These are phyloP conservation scores for Hymenoscyphus albidus DNA, from an alignment of 2,329 filamentous ascomycete genomes.

Conservation along the genomic window DNA sequence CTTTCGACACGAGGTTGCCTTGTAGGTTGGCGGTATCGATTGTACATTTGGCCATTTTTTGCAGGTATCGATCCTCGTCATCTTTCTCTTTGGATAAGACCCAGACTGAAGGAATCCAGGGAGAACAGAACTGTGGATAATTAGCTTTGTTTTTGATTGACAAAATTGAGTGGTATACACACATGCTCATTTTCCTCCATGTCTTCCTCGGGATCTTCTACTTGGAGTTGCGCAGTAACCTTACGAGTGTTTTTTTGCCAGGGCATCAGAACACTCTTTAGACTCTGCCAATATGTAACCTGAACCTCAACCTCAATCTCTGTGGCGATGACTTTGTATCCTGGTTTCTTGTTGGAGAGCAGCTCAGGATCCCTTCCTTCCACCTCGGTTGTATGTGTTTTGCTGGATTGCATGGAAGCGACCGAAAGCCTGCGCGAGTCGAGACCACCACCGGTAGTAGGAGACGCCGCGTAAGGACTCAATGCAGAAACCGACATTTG, in stretches of 20 bases:
- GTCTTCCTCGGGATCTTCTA: neutral
- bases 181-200: neutral
- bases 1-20: conserved; percentile 14
- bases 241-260: conserved; percentile 5
- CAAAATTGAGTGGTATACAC: neutral
- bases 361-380: neutral
- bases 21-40: conserved; percentile 13
- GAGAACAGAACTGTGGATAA: conserved; percentile 1
- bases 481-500: neutral
- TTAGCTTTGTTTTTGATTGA: neutral
- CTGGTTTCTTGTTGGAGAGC: neutral
- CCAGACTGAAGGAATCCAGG: conserved; percentile 7
- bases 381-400: neutral
- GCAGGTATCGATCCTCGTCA: conserved; percentile 37
- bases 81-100: conserved; percentile 31
- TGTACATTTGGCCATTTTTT: conserved; percentile 10
- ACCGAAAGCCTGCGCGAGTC: neutral
- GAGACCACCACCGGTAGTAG: neutral
- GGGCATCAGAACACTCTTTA: conserved; percentile 2
- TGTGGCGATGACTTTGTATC: conserved; percentile 1
- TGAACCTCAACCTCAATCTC: conserved; percentile 1
- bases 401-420: neutral
- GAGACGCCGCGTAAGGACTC: neutral
- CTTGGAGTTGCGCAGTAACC: neutral
- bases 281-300: conserved; percentile 7